These are phyloP conservation scores for Pinus tabuliformis DNA, from an alignment of 75 land plant species.

Conservation along the genomic window DNA sequence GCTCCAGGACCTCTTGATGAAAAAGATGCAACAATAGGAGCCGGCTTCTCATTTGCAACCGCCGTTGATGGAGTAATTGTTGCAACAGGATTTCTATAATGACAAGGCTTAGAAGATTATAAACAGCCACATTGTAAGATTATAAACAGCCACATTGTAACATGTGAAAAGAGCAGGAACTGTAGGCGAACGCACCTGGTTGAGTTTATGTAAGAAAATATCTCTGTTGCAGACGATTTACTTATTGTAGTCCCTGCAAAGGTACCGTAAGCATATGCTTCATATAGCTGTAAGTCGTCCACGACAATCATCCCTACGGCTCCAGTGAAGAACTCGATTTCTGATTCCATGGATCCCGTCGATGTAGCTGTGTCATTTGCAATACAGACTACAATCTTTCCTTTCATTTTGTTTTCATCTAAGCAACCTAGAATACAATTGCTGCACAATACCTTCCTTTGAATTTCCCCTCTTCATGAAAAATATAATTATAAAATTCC, in stretches of 20 bases:
- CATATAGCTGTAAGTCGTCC: constrained; percentile 21
- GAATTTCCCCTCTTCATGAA: too few relatives aligned
- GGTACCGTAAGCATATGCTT: constrained; percentile 24
- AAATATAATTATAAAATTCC: too few relatives aligned
- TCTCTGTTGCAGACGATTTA: constrained; percentile 19
- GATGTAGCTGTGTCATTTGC: constrained; percentile 1
- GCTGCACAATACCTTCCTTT: constrained; percentile 14
- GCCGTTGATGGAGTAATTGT: constrained; percentile 51
- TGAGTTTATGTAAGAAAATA: constrained; percentile 57
- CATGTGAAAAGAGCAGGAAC: neutral
- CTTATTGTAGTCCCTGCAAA: constrained; percentile 40
- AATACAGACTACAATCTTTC: constrained; percentile 65
- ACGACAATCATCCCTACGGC: constrained; percentile 55
- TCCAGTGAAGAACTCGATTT: constrained; percentile 29
- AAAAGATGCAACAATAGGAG: too few relatives aligned
- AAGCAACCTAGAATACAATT: constrained; percentile 40
- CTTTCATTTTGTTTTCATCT: constrained; percentile 38
- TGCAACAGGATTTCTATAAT: constrained; percentile 52
- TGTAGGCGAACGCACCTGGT: constrained; percentile 22
- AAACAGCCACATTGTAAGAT: too few relatives aligned
- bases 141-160: too few relatives aligned
- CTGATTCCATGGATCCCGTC: constrained; percentile 9
- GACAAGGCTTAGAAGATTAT: too few relatives aligned
- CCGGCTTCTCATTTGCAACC: too few relatives aligned
- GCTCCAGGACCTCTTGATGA: too few relatives aligned